These are phyloP conservation scores for Aegle marmelos DNA, from an alignment of 345 rosid genomes.

Conservation along the genomic window DNA sequence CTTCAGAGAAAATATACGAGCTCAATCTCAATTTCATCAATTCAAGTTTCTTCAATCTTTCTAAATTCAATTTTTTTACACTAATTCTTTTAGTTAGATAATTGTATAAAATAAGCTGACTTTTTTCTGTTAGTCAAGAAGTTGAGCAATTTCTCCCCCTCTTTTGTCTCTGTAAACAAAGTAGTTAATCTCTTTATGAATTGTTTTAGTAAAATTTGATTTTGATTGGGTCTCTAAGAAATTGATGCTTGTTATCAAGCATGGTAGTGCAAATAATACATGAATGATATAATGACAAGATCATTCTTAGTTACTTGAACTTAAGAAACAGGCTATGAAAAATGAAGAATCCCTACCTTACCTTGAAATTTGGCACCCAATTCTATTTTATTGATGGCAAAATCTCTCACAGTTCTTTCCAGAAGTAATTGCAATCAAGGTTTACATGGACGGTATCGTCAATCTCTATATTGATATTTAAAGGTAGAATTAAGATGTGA, in stretches of 20 bases:
- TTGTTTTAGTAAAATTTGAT: neutral
- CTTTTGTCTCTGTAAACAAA: neutral
- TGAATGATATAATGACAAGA: slow-evolving; percentile 29
- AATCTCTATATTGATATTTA: too few relatives aligned
- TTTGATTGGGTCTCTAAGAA: neutral
- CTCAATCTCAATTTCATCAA: neutral
- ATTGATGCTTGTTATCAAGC: neutral
- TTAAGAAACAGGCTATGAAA: slow-evolving; percentile 22
- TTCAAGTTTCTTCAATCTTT: neutral
- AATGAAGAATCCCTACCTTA: slow-evolving; percentile 8
- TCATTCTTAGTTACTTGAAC: slow-evolving; percentile 28
- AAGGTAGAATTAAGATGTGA: too few relatives aligned
- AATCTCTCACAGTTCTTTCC: too few relatives aligned
- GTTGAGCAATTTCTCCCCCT: too few relatives aligned
- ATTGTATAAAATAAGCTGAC: neutral
- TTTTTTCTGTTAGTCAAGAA: neutral
- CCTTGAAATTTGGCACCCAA: too few relatives aligned
- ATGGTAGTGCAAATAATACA: slow-evolving; percentile 11
- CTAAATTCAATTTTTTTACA: neutral
- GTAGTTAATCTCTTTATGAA: neutral
- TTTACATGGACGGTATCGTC: too few relatives aligned
- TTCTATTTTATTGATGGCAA: too few relatives aligned
- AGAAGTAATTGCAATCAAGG: too few relatives aligned
- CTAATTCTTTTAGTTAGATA: neutral
- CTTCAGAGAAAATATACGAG: neutral